A percentile compares a stretch with the other conserved stretches of the same genome.
These are phyloP conservation scores for Byssochlamys sp. DNA, from an alignment of 2,329 filamentous ascomycete species.

Conservation along the genomic window DNA sequence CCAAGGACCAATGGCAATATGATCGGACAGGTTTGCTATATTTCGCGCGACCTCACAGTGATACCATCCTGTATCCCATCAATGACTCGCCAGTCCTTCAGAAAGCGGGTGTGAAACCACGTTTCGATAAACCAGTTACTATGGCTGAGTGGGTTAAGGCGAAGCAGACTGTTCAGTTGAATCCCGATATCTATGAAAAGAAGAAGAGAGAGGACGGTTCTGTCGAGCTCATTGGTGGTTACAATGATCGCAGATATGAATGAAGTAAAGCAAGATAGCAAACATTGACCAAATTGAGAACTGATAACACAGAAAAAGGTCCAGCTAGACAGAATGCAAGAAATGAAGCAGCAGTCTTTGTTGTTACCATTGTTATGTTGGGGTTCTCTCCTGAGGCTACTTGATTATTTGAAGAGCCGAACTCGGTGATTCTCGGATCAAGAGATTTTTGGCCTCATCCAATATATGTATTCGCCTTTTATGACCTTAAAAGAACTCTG, in stretches of 20 bases:
- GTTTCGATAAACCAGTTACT: conserved; percentile 35
- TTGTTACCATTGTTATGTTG: too few species aligned
- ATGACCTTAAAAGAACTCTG: too few species aligned
- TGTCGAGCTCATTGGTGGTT: conserved; percentile 29
- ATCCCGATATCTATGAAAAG: conserved; percentile 27
- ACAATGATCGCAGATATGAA: conserved; percentile 20
- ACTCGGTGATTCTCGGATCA: too few species aligned
- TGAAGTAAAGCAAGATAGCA: background rate
- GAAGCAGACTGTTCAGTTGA: conserved; percentile 30
- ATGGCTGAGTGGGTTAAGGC: conserved; percentile 39
- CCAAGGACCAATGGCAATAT: conserved; percentile 38
- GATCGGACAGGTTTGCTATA: conserved; percentile 38
- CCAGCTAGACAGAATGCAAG: background rate
- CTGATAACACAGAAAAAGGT: too few species aligned
- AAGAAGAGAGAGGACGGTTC: conserved; percentile 31
- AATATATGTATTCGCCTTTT: too few species aligned
- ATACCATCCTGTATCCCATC: conserved; percentile 13
- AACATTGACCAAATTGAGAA: background rate
- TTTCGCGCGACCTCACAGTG: conserved; percentile 30
- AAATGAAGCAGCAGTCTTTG: background rate
- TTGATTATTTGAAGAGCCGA: too few species aligned
- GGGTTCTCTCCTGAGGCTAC: too few species aligned
- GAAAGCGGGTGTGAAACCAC: conserved; percentile 17
- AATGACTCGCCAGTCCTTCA: conserved; percentile 21
- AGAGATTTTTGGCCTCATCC: too few species aligned